Evolutionary conservation across 2,329 filamentous ascomycete species (phyloP).

Genomic region (Colletotrichum truncatum): DNA sequence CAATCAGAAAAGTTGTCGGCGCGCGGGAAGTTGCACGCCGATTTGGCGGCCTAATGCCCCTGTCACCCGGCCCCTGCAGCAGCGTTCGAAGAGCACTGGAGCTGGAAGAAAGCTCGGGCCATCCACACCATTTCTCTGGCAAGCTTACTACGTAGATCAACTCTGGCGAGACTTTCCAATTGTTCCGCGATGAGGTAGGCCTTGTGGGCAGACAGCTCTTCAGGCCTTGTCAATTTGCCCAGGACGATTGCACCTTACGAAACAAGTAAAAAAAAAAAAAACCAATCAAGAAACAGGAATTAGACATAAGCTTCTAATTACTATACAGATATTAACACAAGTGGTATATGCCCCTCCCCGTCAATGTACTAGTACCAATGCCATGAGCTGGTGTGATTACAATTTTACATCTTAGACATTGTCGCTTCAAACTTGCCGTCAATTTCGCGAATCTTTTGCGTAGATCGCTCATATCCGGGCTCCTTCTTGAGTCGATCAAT

Average conservation of each 20-base stretch:
- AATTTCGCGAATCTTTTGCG: slow-evolving; percentile 58
- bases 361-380: not conserved
- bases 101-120: slow-evolving; percentile 13
- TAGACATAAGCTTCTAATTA: not conserved
- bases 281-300: not conserved
- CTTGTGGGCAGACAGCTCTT: too few species aligned
- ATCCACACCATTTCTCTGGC: not conserved
- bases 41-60: slow-evolving; percentile 4
- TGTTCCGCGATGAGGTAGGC: too few species aligned
- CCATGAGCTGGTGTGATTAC: not conserved
- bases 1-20: not conserved
- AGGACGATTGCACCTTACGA: too few species aligned
- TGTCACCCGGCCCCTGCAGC: not conserved
- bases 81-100: not conserved
- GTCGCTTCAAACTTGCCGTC: slow-evolving; percentile 48
- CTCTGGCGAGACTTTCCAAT: too few species aligned
- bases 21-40: slow-evolving; percentile 9
- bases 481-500: slow-evolving; percentile 54
- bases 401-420: slow-evolving; percentile 9
- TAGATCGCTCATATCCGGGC: slow-evolving; percentile 57
- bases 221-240: too few species aligned
- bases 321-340: too few species aligned
- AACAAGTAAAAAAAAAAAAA: too few species aligned
- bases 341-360: slow-evolving; percentile 3
- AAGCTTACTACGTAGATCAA: too few species aligned